Conservation (phyloP, 2,329 filamentous ascomycete genomes). For the Gremmenia infestans region DNA sequence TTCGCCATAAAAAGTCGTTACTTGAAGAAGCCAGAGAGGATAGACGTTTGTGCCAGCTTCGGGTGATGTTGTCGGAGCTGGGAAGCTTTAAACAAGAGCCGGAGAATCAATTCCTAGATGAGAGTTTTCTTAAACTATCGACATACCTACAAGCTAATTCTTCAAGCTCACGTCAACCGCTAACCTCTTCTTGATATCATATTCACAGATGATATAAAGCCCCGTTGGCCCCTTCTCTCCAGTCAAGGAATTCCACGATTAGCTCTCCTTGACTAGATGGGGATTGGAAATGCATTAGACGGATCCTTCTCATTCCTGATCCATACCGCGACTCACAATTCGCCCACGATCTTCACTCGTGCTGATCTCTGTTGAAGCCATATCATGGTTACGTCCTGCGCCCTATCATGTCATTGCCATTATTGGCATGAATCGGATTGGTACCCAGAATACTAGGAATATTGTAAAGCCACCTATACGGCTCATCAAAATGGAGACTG, state of each 20-base stretch:
- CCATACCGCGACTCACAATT: too few relatives aligned
- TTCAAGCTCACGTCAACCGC: slow-evolving; percentile 11
- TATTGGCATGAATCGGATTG: slow-evolving; percentile 34
- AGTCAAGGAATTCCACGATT: slow-evolving; percentile 27
- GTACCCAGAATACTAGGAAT: slow-evolving; percentile 35
- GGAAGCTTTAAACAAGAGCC: slow-evolving; percentile 3
- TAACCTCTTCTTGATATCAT: slow-evolving; percentile 20
- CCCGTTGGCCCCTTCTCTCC: slow-evolving; percentile 23
- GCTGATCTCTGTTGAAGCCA: slow-evolving; percentile 32
- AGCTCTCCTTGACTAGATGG: slow-evolving; percentile 6
- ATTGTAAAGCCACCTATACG: slow-evolving; percentile 26
- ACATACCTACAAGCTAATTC: background rate
- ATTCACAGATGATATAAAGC: slow-evolving; percentile 17
- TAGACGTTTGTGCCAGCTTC: too few relatives aligned
- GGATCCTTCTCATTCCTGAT: too few relatives aligned
- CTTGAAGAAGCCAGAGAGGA: too few relatives aligned
- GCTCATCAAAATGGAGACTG: slow-evolving; percentile 7
- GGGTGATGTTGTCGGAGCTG: too few relatives aligned
- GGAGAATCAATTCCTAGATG: slow-evolving; percentile 11
- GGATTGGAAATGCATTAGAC: too few relatives aligned
- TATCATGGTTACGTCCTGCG: slow-evolving; percentile 29
- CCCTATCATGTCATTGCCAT: slow-evolving; percentile 15
- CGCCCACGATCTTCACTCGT: slow-evolving; percentile 32
- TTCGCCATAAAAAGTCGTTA: too few relatives aligned
- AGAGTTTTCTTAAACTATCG: background rate